Conservation (phyloP, 192 early-diverging fungal species). For the Linnemannia zychae region DNA sequence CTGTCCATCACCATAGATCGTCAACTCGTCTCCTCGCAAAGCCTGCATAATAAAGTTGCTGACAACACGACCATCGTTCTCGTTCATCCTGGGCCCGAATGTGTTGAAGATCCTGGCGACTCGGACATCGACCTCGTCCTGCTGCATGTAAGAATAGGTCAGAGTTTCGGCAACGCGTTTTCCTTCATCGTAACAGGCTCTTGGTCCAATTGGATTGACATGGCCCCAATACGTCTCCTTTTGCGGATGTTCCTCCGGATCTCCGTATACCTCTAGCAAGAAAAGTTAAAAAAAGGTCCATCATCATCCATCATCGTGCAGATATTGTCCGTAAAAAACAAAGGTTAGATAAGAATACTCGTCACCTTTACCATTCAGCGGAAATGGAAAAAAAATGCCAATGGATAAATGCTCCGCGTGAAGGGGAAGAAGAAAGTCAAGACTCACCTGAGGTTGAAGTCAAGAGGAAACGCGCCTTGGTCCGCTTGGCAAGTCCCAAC, state of each 20-base stretch:
- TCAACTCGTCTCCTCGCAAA: constrained; percentile 78
- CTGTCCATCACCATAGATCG: constrained; percentile 83
- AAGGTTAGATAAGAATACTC: constrained; percentile 11
- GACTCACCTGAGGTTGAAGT: constrained; percentile 80
- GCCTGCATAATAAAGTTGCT: constrained; percentile 92
- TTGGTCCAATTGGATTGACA: constrained; percentile 82
- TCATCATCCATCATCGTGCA: constrained; percentile 16
- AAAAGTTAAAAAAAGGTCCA: constrained; percentile 8
- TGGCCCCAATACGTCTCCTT: constrained; percentile 88
- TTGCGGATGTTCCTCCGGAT: constrained; percentile 89
- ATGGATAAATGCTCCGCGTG: constrained; percentile 5
- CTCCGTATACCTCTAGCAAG: constrained; percentile 84
- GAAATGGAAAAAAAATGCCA: constrained; percentile 14
- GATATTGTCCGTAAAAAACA: background rate
- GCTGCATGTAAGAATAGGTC: constrained; percentile 81
- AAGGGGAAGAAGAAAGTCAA: background rate
- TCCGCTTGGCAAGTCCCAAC: constrained; percentile 85
- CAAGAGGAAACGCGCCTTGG: constrained; percentile 82
- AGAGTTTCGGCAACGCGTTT: constrained; percentile 89
- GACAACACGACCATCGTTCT: constrained; percentile 86
- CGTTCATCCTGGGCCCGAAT: constrained; percentile 89
- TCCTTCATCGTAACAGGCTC: constrained; percentile 91
- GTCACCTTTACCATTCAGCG: background rate
- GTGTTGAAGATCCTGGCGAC: constrained; percentile 87
- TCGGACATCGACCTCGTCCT: constrained; percentile 81